Conservation (phyloP, 768 basidiomycete species). For the Pholiota microspora region DNA sequence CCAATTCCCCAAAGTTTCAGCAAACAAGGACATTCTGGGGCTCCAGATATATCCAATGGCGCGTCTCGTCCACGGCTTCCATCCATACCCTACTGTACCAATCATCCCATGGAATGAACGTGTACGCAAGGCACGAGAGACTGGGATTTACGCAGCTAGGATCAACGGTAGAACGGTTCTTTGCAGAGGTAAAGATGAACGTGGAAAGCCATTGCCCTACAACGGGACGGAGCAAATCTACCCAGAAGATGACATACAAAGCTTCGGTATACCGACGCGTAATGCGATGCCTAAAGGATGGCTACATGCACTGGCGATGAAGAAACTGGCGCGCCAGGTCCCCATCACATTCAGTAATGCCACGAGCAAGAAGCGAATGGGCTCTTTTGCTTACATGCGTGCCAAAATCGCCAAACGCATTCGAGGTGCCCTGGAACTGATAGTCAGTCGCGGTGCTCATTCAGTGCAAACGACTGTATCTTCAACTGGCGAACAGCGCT, state of each 20-base stretch:
- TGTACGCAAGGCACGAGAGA: slow-evolving; percentile 14
- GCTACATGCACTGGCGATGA: slow-evolving; percentile 9
- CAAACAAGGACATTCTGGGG: slow-evolving; percentile 6
- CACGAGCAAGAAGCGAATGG: slow-evolving; percentile 34
- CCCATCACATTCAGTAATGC: slow-evolving; percentile 37
- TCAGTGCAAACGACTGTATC: slow-evolving; percentile 5
- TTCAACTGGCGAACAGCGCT: background rate
- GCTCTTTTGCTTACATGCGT: slow-evolving; percentile 29
- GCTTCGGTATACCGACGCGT: slow-evolving; percentile 12
- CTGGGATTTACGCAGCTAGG: slow-evolving; percentile 8
- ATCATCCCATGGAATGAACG: slow-evolving; percentile 23
- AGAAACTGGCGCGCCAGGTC: slow-evolving; percentile 20
- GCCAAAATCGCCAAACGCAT: slow-evolving; percentile 29
- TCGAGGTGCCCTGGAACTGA: slow-evolving; percentile 37
- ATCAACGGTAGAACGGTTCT: background rate
- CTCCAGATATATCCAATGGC: slow-evolving; percentile 17
- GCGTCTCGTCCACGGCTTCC: slow-evolving; percentile 8
- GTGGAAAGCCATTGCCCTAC: slow-evolving; percentile 1
- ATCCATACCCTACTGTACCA: slow-evolving; percentile 10
- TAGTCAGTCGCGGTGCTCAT: slow-evolving; percentile 40
- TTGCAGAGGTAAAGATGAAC: slow-evolving; percentile 3
- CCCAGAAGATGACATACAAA: slow-evolving; percentile 14
- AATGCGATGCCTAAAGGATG: slow-evolving; percentile 8
- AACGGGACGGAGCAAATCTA: slow-evolving; percentile 11
- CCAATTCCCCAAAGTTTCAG: slow-evolving; percentile 7